Percentiles rank a stretch among this genome's conserved stretches.
Evolutionary conservation across 805 yeast species (phyloP).

Genomic region (Ogataea pilisensis): DNA sequence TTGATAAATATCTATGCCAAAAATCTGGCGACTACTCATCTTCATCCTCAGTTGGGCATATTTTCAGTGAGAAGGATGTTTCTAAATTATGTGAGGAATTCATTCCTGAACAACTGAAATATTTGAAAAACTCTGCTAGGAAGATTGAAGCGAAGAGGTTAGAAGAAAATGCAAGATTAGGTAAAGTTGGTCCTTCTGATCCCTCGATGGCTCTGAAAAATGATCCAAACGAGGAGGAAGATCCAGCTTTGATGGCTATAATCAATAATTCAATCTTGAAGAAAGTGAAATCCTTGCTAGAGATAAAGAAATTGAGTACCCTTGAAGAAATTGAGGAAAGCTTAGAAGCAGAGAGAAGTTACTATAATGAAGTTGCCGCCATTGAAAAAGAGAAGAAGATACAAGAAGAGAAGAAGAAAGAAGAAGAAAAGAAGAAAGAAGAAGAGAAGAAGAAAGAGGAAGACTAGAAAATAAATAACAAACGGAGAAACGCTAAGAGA

Average conservation of each 20-base stretch:
- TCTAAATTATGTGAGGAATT: slow-evolving; percentile 7
- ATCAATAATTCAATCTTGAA: neutral
- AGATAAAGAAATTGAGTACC: neutral
- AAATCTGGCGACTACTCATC: no score
- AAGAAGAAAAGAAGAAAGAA: neutral
- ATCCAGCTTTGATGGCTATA: neutral
- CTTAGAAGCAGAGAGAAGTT: neutral
- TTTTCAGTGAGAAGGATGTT: slow-evolving; percentile 1
- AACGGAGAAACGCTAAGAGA: neutral
- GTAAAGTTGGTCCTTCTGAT: neutral
- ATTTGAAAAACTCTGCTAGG: neutral
- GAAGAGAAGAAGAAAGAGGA: neutral
- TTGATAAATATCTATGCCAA: slow-evolving; percentile 15
- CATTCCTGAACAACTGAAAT: slow-evolving; percentile 6
- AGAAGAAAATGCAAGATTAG: neutral
- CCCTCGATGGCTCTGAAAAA: neutral
- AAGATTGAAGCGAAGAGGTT: neutral
- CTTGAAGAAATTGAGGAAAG: neutral
- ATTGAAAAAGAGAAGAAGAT: neutral
- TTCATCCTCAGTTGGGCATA: neutral
- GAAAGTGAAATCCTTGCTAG: neutral
- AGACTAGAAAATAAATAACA: neutral
- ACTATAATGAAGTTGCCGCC: neutral
- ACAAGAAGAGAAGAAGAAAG: neutral
- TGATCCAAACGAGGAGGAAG: neutral